These are phyloP conservation scores for Fomitiporia mediterranea DNA, from an alignment of 1,284 basidiomycete genomes.

Conservation along the genomic window DNA sequence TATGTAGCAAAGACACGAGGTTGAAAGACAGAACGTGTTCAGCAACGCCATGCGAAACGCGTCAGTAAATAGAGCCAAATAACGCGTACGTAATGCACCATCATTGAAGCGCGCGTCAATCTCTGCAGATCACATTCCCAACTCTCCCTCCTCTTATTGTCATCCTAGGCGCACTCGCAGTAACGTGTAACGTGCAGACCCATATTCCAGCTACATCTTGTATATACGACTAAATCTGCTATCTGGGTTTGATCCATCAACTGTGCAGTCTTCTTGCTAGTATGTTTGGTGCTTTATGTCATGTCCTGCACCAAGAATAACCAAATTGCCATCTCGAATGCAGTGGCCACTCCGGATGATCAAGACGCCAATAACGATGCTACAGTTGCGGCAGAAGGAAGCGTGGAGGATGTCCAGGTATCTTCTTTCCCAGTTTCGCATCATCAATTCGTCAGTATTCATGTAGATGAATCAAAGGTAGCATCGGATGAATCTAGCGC, in stretches of 20 bases:
- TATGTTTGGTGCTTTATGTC: background rate
- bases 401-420: constrained; percentile 11
- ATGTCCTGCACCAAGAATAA: background rate
- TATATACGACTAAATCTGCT: no score
- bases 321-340: background rate
- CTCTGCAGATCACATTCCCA: background rate
- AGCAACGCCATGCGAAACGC: background rate
- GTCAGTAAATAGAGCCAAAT: background rate
- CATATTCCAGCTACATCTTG: no score
- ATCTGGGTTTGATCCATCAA: no score
- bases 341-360: background rate
- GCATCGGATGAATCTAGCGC: constrained; percentile 10
- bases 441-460: no score
- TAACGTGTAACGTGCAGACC: background rate
- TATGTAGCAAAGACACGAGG: no score
- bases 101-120: background rate
- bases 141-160: background rate
- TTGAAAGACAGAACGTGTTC: no score
- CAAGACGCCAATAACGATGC: background rate
- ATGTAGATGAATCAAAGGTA: no score
- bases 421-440: no score
- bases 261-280: background rate
- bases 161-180: background rate
- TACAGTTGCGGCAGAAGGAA: constrained; percentile 4
- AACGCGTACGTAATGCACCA: constrained; percentile 3